phyloP scores from a whole-genome alignment of 2,329 filamentous ascomycete species.

The Cladophialophora psammophila region DNA sequence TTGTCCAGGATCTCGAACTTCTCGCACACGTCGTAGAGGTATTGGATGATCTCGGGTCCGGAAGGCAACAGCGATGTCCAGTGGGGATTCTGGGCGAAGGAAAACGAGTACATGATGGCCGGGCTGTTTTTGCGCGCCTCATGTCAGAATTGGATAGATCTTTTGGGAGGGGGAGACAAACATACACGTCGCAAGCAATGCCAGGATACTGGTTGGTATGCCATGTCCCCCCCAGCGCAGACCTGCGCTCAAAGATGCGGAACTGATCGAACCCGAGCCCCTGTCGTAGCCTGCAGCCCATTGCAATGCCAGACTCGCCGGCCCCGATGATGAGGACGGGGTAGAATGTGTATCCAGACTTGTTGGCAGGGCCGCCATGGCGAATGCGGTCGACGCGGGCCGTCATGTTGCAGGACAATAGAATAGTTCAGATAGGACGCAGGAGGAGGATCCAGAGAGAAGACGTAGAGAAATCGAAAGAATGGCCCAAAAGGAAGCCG shows the following conservation, averaged over 20 bases:
- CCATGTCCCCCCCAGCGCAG: conserved; percentile 70
- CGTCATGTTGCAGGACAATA: conserved; percentile 37
- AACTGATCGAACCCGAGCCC: conserved; percentile 66
- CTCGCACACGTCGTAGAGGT: conserved; percentile 62
- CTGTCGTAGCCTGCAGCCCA: conserved; percentile 65
- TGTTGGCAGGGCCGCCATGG: conserved; percentile 48
- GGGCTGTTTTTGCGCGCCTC: conserved; percentile 50
- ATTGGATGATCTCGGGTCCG: conserved; percentile 59
- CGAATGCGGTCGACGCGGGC: conserved; percentile 48
- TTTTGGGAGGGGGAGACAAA: too few relatives aligned
- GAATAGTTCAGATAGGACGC: neutral
- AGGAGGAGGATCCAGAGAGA: neutral
- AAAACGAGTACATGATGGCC: conserved; percentile 64
- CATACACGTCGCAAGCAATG: conserved; percentile 63
- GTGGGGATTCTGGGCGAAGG: conserved; percentile 60
- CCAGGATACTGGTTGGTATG: conserved; percentile 68
- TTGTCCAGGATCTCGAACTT: conserved; percentile 62
- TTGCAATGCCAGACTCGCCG: conserved; percentile 68
- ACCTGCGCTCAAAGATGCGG: conserved; percentile 66
- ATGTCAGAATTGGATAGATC: neutral
- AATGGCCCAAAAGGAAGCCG: neutral
- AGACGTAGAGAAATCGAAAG: neutral
- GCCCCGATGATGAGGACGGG: conserved; percentile 66
- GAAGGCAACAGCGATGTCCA: conserved; percentile 60
- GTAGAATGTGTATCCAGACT: conserved; percentile 53